These are phyloP conservation scores for Stagonosporopsis chrysanthemi DNA, from an alignment of 2,329 filamentous ascomycete species.

Conservation along the genomic window DNA sequence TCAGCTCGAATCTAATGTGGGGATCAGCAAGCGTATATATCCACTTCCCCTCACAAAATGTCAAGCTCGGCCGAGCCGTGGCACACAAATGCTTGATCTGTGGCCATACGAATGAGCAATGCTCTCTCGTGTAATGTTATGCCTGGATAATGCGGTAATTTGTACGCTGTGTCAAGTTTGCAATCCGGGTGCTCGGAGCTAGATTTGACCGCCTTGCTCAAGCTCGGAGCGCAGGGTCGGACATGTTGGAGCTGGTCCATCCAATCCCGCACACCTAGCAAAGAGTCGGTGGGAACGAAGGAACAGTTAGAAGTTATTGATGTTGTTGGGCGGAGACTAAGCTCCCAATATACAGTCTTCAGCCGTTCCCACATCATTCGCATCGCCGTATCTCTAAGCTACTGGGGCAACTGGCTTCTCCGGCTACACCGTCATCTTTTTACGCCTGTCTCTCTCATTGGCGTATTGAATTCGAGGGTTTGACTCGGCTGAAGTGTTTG, in stretches of 20 bases:
- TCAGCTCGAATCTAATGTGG: neutral
- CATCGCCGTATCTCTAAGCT: neutral
- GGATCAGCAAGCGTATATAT: conserved; percentile 8
- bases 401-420: neutral
- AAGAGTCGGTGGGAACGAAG: neutral
- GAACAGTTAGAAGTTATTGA: neutral
- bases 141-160: neutral
- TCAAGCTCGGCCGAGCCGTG: conserved; percentile 6
- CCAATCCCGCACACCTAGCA: neutral
- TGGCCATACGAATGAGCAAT: neutral
- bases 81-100: neutral
- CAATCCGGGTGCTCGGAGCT: neutral
- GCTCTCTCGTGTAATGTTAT: neutral
- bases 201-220: neutral
- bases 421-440: neutral
- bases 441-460: neutral
- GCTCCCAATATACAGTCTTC: neutral
- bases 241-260: neutral
- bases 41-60: neutral
- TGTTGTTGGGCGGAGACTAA: neutral
- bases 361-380: neutral
- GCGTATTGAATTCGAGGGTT: neutral
- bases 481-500: neutral
- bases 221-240: neutral
- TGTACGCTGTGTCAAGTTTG: neutral